A percentile compares a stretch with the other conserved stretches of the same genome.
Evolutionary conservation across 768 basidiomycete species (phyloP).

Genomic region (Podaxis sp.): DNA sequence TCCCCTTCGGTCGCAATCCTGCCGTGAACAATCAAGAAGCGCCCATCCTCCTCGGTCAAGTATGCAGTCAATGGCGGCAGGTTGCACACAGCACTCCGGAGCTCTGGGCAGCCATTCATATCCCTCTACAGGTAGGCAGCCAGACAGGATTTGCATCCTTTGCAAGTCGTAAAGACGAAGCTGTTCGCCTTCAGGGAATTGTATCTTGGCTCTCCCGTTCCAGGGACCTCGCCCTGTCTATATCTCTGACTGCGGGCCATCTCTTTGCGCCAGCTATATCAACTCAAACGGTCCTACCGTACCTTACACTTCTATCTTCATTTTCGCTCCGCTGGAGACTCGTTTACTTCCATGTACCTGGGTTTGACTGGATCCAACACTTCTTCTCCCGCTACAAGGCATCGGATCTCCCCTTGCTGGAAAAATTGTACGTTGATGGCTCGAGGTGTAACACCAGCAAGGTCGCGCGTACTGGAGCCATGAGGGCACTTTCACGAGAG

Average conservation of each 20-base stretch:
- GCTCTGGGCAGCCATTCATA: conserved; percentile 12
- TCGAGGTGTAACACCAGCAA: not conserved
- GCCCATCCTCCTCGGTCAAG: conserved; percentile 10
- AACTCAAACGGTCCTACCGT: not conserved
- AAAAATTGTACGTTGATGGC: not conserved
- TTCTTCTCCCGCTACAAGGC: not conserved
- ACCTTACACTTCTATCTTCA: not conserved
- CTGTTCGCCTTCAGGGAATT: not conserved
- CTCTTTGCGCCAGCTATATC: not conserved
- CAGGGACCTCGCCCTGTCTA: not conserved
- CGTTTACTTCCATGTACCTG: not conserved
- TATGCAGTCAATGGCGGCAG: conserved; percentile 13
- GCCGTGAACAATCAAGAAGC: conserved; percentile 11
- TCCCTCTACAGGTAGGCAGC: not conserved
- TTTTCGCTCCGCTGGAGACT: not conserved
- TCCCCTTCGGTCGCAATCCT: conserved; percentile 10
- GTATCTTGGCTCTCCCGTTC: conserved; percentile 4
- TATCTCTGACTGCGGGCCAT: not conserved
- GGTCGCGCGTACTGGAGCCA: not conserved
- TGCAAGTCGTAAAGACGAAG: not conserved
- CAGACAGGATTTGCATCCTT: not conserved
- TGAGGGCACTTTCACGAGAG: not conserved
- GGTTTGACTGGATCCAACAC: not conserved
- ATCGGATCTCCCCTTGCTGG: not conserved
- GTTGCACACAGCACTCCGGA: conserved; percentile 2